Percentiles rank a stretch among this genome's conserved stretches.
These are phyloP conservation scores for maize (Zea mays) DNA, from an alignment of 176 grass and related monocot species.

Conservation along the genomic window Zm-B73-REFERENCE-NAM-5.0 NC_050097.1:219872501-219873000, in stretches of 20 bases:
- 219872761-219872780: slow-evolving; percentile 85
- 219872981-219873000: slow-evolving; percentile 88
- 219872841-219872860: neutral
- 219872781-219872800: slow-evolving; percentile 96
- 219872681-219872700: neutral
- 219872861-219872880: neutral
- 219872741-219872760: slow-evolving; percentile 85
- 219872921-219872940: neutral
- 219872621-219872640: neutral
- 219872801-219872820: slow-evolving; percentile 64
- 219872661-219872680: neutral
- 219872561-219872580: neutral
- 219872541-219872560: neutral
- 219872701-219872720: neutral
- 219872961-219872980: slow-evolving; percentile 52
- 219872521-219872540: neutral
- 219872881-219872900: neutral
- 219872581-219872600: neutral
- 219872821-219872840: slow-evolving; percentile 30
- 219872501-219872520: neutral
- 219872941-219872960: neutral
- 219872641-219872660: neutral
- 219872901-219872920: neutral
- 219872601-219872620: neutral
- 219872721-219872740: slow-evolving; percentile 13